Base-by-base conservation (phyloP, 768 basidiomycete genomes). In the Lactarius pseudohatsudake region DNA sequence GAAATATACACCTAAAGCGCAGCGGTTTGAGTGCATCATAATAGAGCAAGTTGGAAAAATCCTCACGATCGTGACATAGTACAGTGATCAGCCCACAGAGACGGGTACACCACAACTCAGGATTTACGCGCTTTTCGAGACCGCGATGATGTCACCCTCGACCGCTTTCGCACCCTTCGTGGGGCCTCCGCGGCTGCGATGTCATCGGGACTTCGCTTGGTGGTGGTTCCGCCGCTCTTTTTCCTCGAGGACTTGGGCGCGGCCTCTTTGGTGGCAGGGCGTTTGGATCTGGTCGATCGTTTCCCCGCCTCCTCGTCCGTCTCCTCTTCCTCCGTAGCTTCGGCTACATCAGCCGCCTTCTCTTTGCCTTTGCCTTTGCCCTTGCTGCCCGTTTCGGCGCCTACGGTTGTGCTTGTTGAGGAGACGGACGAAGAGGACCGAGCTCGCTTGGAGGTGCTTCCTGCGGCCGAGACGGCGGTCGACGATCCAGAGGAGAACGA, bases 361-460 rank as follows among this genome's bases (percentile, higher is more conserved):
- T 54, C 70, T 43, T 71, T 71, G 47, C 67, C 68, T 26, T 69
- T 71, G 18, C 55, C 59, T n/a, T 64, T 66, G n/a, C 62, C 13
- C 10, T 36, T 56, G 4, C 36, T 13, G 38, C 22, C 28, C 20
- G 50, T 20, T 41, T 55, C 43, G 56, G 43, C 38, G 20, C 40
- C 62, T 11, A 64, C 64, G 4, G 65, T 69, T 2, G 68, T 69
- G 58, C 26, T 61, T 20, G 59, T 66, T 5, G 68, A 65, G 16
- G 70, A 71, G 15, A 60, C 62, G 22, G 70, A 69, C 2, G 68
- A 69, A 50, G 69, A 68, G 8, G 70, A 69, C 43, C 70, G 70
- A 20, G 60, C 68, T 30, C 70, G 68, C 30, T 61, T 66, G 28
- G 61, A 30, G 18, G 63, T 60, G 28, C 47, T 34, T 15, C 62